These are phyloP conservation scores for Fusarium aywerte DNA, from an alignment of 2,329 filamentous ascomycete genomes.

Conservation along the genomic window DNA sequence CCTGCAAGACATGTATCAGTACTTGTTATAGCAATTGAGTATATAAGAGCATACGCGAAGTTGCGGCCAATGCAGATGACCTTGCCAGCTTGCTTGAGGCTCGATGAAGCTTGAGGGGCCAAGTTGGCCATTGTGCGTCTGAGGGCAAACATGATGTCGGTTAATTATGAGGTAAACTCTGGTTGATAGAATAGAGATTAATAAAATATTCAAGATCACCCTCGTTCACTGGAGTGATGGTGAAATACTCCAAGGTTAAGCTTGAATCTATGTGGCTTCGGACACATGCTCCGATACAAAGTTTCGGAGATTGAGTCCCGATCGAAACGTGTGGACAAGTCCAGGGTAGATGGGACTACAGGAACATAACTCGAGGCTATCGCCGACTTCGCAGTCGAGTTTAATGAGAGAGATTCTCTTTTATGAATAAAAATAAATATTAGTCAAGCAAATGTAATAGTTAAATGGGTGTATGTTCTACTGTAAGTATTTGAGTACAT, in stretches of 20 bases:
- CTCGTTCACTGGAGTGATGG: neutral
- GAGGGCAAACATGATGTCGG: slow-evolving; percentile 51
- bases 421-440: neutral
- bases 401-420: neutral
- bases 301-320: slow-evolving; percentile 43
- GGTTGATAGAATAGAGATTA: neutral
- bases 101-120: slow-evolving; percentile 56
- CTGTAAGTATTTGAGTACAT: neutral
- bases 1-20: slow-evolving; percentile 56
- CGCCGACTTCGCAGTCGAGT: slow-evolving; percentile 21
- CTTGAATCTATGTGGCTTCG: slow-evolving; percentile 32
- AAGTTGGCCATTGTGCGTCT: slow-evolving; percentile 53
- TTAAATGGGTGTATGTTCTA: neutral
- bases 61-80: slow-evolving; percentile 95
- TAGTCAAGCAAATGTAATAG: neutral
- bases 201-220: neutral
- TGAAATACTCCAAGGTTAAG: slow-evolving; percentile 1
- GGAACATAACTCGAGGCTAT: neutral
- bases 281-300: slow-evolving; percentile 39
- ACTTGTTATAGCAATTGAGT: neutral
- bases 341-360: slow-evolving; percentile 2
- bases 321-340: slow-evolving; percentile 10
- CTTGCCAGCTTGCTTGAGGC: slow-evolving; percentile 70
- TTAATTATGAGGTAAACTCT: neutral
- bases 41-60: slow-evolving; percentile 76